Evolutionary conservation across 106 monocot genomes (phyloP).

Genomic region (Chionographis japonica): DNA sequence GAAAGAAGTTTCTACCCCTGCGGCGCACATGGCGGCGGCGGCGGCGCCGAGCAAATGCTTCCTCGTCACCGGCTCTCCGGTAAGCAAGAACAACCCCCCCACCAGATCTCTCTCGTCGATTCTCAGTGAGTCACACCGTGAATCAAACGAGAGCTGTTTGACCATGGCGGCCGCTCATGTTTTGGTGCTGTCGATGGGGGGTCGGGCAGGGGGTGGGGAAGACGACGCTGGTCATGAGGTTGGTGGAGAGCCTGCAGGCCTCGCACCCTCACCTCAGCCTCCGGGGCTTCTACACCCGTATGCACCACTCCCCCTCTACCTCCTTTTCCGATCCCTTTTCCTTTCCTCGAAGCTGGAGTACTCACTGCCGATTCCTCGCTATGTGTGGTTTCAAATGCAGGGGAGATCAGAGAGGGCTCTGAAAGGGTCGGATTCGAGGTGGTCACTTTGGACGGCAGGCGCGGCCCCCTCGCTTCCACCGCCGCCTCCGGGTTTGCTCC

Average conservation of each 20-base stretch:
- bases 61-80: constrained; percentile 85
- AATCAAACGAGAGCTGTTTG: too few species aligned
- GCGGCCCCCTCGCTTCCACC: constrained; percentile 60
- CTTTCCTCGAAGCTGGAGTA: not conserved
- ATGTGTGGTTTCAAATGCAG: constrained; percentile 13
- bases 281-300: constrained; percentile 86
- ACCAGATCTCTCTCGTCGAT: not conserved
- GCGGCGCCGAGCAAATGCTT: constrained; percentile 48
- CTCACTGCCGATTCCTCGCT: not conserved
- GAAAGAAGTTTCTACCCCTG: too few species aligned
- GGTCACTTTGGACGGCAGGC: constrained; percentile 58
- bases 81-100: constrained; percentile 5
- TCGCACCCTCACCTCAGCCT: constrained; percentile 66
- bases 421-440: constrained; percentile 83
- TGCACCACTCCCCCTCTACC: not conserved
- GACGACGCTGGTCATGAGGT: constrained; percentile 84
- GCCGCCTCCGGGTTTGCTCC: constrained; percentile 37
- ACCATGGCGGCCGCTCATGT: not conserved
- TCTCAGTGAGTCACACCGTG: not conserved
- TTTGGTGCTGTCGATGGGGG: not conserved
- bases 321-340: not conserved
- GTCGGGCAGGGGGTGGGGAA: constrained; percentile 72
- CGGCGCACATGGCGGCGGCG: constrained; percentile 32
- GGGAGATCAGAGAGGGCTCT: constrained; percentile 66
- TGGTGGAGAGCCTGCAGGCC: constrained; percentile 46